Base-by-base conservation (phyloP, 1,284 basidiomycete species). In the Cutaneotrichosporon sp. region DNA sequence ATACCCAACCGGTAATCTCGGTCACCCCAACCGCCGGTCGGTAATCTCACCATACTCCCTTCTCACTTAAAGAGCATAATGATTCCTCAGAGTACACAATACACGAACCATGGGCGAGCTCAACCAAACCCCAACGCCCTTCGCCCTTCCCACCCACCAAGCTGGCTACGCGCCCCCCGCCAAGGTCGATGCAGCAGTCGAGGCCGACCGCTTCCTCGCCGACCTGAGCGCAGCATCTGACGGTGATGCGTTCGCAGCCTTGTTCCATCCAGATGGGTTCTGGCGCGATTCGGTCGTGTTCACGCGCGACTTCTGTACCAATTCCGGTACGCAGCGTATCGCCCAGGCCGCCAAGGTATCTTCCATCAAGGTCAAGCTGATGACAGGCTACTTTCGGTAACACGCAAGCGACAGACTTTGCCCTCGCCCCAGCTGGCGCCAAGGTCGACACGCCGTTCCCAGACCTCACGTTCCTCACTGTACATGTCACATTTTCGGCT, bases 251-350 rank as follows among this genome's bases (percentile, higher is more conserved):
- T 53, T 53, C 18, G 51, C 51, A 5, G 51, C 51, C 8, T 56
- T 61, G 21, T 65, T 65, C 42, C 38, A 38, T 22, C 31, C 51
- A 13, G 32, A 51, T 30, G 65, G 65, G 8, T 58, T 51, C 58
- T 66, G 65, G 65, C 57, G 61, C 21, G 65, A 66, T 61, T 49
- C 56, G 8, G 59, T 70, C 21, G 68, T 72, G 3, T 74, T 76
- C 65, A 75, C 73, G 13, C 69, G 69, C 58, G 75, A 76, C 60
- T 73, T 70, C 52, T 63, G 75, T 34, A 62, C 72, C 5, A 70
- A 74, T 58, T 2, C 16, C 5, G 36, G 66, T 13, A 63, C 70
- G 11, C 63, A 63, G 21, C 72, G 72, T 62, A 72, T 73, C 38
- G 69, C 67, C 22, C 67, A 69, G 42, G 72, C 72, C 34, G 74